phyloP scores from a whole-genome alignment of 345 rosid species.

The Moricandia moricandioides region DNA sequence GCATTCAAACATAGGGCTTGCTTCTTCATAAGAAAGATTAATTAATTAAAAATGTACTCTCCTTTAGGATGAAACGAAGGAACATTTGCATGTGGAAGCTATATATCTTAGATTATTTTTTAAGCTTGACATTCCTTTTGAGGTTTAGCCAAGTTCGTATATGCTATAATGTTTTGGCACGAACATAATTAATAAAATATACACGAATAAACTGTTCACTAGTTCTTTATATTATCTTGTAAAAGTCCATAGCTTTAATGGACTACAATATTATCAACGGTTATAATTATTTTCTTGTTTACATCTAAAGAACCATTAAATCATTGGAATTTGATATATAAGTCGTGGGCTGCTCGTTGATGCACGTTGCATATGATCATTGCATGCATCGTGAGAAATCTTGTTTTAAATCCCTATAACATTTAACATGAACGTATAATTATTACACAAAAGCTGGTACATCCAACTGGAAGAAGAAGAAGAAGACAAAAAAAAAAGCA shows the following conservation, averaged over 20 bases:
- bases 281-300: background rate
- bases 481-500: background rate
- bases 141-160: background rate
- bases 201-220: background rate
- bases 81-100: constrained; percentile 26
- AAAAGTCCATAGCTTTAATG: background rate
- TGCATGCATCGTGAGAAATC: constrained; percentile 28
- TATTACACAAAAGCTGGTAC: background rate
- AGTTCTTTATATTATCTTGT: background rate
- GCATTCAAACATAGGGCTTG: background rate
- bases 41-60: constrained; percentile 6
- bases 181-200: background rate
- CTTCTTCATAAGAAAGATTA: background rate
- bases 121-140: constrained; percentile 20
- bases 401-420: background rate
- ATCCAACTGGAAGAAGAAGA: background rate
- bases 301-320: background rate
- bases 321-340: constrained; percentile 9
- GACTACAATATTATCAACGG: background rate
- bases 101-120: background rate
- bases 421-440: constrained; percentile 3
- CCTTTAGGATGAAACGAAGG: constrained; percentile 19
- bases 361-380: constrained; percentile 32
- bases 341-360: constrained; percentile 26
- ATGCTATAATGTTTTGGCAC: background rate